Evolutionary conservation across 2,329 filamentous ascomycete genomes (phyloP).

Genomic region (Fusarium sp.): DNA sequence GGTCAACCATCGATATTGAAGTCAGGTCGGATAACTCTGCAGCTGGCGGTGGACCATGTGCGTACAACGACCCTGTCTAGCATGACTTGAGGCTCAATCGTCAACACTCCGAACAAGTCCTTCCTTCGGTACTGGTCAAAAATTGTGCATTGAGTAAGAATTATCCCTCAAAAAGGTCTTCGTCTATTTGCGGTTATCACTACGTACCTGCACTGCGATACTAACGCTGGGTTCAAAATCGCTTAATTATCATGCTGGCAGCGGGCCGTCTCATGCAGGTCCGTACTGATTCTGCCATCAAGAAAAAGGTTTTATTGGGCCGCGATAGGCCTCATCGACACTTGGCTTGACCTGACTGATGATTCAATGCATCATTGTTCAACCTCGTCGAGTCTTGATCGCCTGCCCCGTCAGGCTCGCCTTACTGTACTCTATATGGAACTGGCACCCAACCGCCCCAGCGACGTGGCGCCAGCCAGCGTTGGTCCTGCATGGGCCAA

Average conservation of each 20-base stretch:
- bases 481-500: constrained; percentile 47
- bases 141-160: background rate
- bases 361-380: constrained; percentile 33
- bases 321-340: constrained; percentile 45
- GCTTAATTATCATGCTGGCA: constrained; percentile 36
- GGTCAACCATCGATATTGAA: constrained; percentile 15
- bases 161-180: background rate
- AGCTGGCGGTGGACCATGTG: constrained; percentile 26
- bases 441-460: constrained; percentile 49
- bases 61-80: background rate
- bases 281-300: constrained; percentile 31
- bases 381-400: constrained; percentile 36
- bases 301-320: constrained; percentile 45
- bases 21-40: constrained; percentile 19
- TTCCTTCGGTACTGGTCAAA: background rate
- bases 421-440: constrained; percentile 31
- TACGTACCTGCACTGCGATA: background rate
- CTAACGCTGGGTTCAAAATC: constrained; percentile 24
- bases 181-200: background rate
- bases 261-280: constrained; percentile 43
- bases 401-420: constrained; percentile 38
- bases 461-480: constrained; percentile 49
- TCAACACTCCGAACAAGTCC: background rate
- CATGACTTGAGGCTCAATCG: constrained; percentile 5
- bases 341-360: constrained; percentile 22